phyloP scores from a whole-genome alignment of 2,329 filamentous ascomycete genomes.

The Exophiala viscosa region DNA sequence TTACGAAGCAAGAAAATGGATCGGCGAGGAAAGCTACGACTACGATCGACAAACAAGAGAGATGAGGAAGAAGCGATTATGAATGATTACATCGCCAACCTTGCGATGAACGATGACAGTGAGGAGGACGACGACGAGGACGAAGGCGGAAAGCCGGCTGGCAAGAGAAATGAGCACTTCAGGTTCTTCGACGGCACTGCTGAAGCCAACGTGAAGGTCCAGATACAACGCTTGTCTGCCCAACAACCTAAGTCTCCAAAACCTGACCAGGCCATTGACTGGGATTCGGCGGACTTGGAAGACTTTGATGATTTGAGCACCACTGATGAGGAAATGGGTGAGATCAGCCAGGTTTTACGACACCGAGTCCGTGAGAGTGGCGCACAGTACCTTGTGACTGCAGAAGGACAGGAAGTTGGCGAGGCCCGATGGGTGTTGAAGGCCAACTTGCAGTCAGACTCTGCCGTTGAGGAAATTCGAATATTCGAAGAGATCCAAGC shows the following conservation, averaged over 20 bases:
- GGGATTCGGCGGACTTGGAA: conserved; percentile 44
- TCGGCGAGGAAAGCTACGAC: conserved; percentile 4
- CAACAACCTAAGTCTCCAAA: conserved; percentile 6
- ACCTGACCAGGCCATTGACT: conserved; percentile 31
- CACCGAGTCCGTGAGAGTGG: conserved; percentile 45
- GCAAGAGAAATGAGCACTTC: conserved; percentile 29
- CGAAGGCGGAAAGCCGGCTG: conserved; percentile 36
- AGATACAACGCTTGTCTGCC: conserved; percentile 20
- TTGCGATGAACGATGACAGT: conserved; percentile 30
- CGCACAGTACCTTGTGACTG: conserved; percentile 52
- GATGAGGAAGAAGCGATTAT: conserved; percentile 56
- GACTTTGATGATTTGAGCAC: conserved; percentile 51
- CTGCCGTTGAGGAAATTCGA: conserved; percentile 31
- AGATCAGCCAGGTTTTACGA: conserved; percentile 42
- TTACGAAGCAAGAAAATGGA: neutral
- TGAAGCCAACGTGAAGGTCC: conserved; percentile 40
- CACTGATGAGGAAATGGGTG: conserved; percentile 43
- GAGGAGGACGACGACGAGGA: conserved; percentile 20
- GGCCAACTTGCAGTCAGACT: conserved; percentile 32
- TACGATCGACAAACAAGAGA: neutral
- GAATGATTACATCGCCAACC: conserved; percentile 62
- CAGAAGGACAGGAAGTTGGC: conserved; percentile 41
- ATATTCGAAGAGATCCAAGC: conserved; percentile 35
- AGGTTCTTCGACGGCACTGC: conserved; percentile 35
- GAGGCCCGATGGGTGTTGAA: conserved; percentile 50